Conservation (phyloP, 2,329 filamentous ascomycete species). For the Phaeosphaeria sp. region DNA sequence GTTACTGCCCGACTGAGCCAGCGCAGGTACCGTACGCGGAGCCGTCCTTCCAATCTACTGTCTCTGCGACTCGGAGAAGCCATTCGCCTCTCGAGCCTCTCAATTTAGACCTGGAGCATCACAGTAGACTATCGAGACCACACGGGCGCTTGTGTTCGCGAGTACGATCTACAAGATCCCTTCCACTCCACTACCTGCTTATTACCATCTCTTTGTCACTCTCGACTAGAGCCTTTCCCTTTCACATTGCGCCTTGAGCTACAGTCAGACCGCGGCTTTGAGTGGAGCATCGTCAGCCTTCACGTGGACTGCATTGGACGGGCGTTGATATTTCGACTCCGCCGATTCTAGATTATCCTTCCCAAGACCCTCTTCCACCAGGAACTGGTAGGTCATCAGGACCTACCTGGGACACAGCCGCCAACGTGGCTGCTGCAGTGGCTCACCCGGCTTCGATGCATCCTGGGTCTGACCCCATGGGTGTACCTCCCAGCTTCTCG, state of each 20-base stretch:
- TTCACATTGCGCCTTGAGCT: conserved; percentile 39
- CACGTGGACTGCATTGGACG: conserved; percentile 59
- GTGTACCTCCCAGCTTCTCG: conserved; percentile 70
- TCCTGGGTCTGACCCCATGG: conserved; percentile 66
- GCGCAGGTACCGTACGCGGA: conserved; percentile 47
- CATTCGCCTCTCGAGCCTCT: conserved; percentile 37
- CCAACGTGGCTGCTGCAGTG: conserved; percentile 69
- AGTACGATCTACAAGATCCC: conserved; percentile 40
- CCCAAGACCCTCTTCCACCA: conserved; percentile 49
- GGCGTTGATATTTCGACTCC: conserved; percentile 47
- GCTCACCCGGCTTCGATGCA: conserved; percentile 68
- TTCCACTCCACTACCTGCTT: conserved; percentile 39
- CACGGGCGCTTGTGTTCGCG: conserved; percentile 37
- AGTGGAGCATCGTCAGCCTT: conserved; percentile 57
- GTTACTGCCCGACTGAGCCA: conserved; percentile 45
- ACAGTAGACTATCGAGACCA: conserved; percentile 35
- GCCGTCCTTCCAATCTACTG: conserved; percentile 34
- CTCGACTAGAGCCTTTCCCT: conserved; percentile 35
- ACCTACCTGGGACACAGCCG: conserved; percentile 54
- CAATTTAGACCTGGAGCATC: conserved; percentile 39
- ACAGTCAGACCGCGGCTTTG: conserved; percentile 49
- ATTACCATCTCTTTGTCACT: conserved; percentile 43
- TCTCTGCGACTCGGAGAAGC: conserved; percentile 35
- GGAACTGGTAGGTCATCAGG: conserved; percentile 52
- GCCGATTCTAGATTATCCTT: conserved; percentile 46